Evolutionary conservation across 805 yeast species (phyloP).

Genomic region (Suhomyces prunicola): DNA sequence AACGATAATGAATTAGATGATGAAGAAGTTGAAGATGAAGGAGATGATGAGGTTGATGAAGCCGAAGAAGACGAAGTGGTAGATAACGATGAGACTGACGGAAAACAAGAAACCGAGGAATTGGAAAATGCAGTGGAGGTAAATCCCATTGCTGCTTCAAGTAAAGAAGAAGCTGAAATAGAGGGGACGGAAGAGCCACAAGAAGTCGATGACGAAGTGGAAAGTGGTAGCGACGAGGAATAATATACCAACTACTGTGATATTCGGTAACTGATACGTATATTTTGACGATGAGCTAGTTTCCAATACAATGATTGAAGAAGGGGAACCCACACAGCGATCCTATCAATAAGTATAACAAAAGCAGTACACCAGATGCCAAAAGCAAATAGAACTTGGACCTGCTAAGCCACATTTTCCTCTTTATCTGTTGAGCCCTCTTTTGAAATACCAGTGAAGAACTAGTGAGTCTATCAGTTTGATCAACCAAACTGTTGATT

Average conservation of each 20-base stretch:
- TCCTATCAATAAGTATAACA: slow-evolving; percentile 48
- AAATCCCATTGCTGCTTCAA: slow-evolving; percentile 34
- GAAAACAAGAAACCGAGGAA: slow-evolving; percentile 11
- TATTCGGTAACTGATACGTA: slow-evolving; percentile 15
- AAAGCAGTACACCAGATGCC: slow-evolving; percentile 15
- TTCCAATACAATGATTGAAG: slow-evolving; percentile 5
- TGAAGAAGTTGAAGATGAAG: slow-evolving; percentile 11
- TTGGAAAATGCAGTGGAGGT: slow-evolving; percentile 15
- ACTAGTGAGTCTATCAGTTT: slow-evolving; percentile 69
- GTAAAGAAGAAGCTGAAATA: slow-evolving; percentile 33
- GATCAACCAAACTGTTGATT: slow-evolving; percentile 67
- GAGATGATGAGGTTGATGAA: slow-evolving; percentile 8
- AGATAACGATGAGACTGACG: slow-evolving; percentile 11
- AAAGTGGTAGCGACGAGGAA: slow-evolving; percentile 10
- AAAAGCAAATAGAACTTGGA: slow-evolving; percentile 40
- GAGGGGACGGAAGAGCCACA: slow-evolving; percentile 23
- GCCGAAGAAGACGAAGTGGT: slow-evolving; percentile 12
- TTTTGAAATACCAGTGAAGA: slow-evolving; percentile 68
- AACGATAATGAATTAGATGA: slow-evolving; percentile 10
- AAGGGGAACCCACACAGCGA: slow-evolving; percentile 52
- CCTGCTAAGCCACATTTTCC: slow-evolving; percentile 70
- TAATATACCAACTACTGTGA: background rate
- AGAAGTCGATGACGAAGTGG: slow-evolving; percentile 17
- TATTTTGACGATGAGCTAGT: slow-evolving; percentile 12
- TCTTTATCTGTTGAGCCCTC: slow-evolving; percentile 58